Conservation (phyloP, 2,329 filamentous ascomycete species). For the Aspergillus ustus region DNA sequence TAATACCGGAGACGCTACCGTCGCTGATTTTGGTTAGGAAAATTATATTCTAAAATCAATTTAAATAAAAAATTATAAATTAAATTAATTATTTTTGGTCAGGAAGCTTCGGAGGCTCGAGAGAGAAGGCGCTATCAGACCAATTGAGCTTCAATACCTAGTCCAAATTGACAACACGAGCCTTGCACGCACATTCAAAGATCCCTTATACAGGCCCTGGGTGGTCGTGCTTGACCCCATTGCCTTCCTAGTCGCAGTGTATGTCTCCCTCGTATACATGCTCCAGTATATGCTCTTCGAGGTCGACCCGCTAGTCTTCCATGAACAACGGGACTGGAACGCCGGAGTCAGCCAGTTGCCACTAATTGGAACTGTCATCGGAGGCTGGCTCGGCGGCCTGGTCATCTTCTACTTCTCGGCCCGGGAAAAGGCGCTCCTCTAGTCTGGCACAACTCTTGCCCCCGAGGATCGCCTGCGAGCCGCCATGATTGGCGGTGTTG, state of each 20-base stretch:
- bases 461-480: conserved; percentile 35
- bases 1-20: background rate
- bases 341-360: conserved; percentile 32
- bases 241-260: conserved; percentile 34
- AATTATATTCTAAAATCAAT: no score
- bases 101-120: conserved; percentile 29
- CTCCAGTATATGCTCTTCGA: conserved; percentile 38
- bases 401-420: conserved; percentile 27
- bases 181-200: conserved; percentile 27
- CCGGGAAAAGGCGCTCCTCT: background rate
- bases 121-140: conserved; percentile 13
- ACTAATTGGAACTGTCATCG: conserved; percentile 38
- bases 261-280: conserved; percentile 37
- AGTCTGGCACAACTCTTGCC: conserved; percentile 28
- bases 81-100: no score
- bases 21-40: no score
- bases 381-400: conserved; percentile 29
- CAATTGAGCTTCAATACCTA: no score
- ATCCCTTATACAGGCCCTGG: conserved; percentile 35
- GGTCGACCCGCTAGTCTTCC: conserved; percentile 38
- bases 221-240: conserved; percentile 38
- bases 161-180: conserved; percentile 25
- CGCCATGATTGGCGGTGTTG: conserved; percentile 29
- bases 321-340: conserved; percentile 34
- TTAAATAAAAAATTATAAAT: no score